Conservation (phyloP, 176 grass and related monocot genomes). For the Ananas comosus region DNA sequence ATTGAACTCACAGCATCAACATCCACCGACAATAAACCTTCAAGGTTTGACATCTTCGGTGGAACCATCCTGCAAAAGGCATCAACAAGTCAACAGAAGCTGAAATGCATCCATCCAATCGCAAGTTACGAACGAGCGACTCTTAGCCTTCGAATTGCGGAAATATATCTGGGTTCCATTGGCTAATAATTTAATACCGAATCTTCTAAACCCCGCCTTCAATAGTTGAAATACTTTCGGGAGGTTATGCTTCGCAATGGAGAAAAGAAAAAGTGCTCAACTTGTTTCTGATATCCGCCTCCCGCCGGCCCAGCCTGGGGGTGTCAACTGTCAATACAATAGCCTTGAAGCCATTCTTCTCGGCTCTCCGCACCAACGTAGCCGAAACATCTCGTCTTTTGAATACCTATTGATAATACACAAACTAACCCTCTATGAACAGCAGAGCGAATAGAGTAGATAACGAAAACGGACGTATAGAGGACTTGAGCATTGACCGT, state of each 20-base stretch:
- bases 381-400: conserved; percentile 64
- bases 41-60: conserved; percentile 32
- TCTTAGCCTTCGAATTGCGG: background rate
- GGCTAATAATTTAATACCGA: background rate
- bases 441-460: conserved; percentile 3
- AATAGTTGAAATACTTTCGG: too few relatives aligned
- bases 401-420: conserved; percentile 35
- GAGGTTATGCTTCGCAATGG: too few relatives aligned
- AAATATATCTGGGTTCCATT: background rate
- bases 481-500: conserved; percentile 12
- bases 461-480: background rate
- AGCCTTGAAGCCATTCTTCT: conserved; percentile 66
- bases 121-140: background rate
- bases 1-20: conserved; percentile 34
- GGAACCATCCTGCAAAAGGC: conserved; percentile 43
- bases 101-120: background rate
- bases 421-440: background rate
- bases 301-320: conserved; percentile 59
- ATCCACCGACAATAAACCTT: conserved; percentile 44
- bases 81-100: background rate
- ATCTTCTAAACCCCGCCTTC: too few relatives aligned
- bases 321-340: conserved; percentile 91
- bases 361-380: conserved; percentile 51
- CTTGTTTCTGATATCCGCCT: conserved; percentile 88
- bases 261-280: conserved; percentile 13